A percentile compares a stretch with the other conserved stretches of the same genome.
Evolutionary conservation across 1,284 basidiomycete genomes (phyloP).

Genomic region (Sanguinoderma infundibulare): DNA sequence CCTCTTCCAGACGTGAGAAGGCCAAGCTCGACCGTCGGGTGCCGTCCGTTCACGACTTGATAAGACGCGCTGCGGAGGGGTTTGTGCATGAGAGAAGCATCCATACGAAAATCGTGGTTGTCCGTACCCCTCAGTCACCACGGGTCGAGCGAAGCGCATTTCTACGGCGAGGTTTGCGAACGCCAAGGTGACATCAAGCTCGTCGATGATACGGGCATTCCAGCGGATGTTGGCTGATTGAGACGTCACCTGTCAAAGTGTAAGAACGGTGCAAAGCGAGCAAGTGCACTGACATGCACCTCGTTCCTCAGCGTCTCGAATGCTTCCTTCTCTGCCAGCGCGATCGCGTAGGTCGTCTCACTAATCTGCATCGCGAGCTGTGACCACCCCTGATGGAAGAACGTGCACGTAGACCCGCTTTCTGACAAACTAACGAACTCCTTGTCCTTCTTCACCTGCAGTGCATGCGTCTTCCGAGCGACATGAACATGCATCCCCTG

Average conservation of each 20-base stretch:
- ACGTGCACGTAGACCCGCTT: slow-evolving; percentile 68
- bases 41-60: slow-evolving; percentile 80
- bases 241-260: slow-evolving; percentile 58
- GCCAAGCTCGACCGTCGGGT: slow-evolving; percentile 93
- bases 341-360: slow-evolving; percentile 59
- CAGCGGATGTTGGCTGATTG: slow-evolving; percentile 61
- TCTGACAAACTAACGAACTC: slow-evolving; percentile 63
- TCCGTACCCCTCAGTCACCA: slow-evolving; percentile 71
- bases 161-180: slow-evolving; percentile 88
- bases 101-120: not conserved
- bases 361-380: slow-evolving; percentile 69
- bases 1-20: slow-evolving; percentile 74
- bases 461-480: slow-evolving; percentile 62
- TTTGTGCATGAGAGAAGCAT: not conserved
- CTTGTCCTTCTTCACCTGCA: slow-evolving; percentile 48
- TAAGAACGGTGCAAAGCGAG: not conserved
- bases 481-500: slow-evolving; percentile 81
- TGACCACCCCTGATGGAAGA: slow-evolving; percentile 81
- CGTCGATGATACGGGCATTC: slow-evolving; percentile 86
- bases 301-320: slow-evolving; percentile 72
- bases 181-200: slow-evolving; percentile 85
- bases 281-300: slow-evolving; percentile 43
- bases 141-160: slow-evolving; percentile 77
- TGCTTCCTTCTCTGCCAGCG: slow-evolving; percentile 67
- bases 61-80: slow-evolving; percentile 56